Conservation (phyloP, 345 rosid species). For the Aquilaria malaccensis region DNA sequence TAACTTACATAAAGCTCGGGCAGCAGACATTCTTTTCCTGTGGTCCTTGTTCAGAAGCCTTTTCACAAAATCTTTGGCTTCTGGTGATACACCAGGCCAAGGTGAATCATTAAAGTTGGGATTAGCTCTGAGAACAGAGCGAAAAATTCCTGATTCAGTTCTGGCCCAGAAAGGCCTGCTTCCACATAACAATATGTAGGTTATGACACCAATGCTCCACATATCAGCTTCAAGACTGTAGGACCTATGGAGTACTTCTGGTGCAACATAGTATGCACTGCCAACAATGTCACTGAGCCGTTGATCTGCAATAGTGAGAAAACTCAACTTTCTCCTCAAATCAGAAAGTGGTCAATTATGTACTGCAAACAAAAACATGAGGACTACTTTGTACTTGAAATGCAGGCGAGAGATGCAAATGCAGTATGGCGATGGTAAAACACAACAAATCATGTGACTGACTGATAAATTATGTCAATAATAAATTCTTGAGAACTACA, state of each 20-base stretch:
- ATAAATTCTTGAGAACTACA: too few species aligned
- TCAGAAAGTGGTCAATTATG: too few species aligned
- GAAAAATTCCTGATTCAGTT: conserved; percentile 95
- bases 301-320: conserved; percentile 49
- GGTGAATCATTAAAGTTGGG: conserved; percentile 89
- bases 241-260: conserved; percentile 97
- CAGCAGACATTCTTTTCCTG: conserved; percentile 96
- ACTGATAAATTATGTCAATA: too few species aligned
- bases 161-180: conserved; percentile 96
- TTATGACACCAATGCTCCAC: conserved; percentile 97
- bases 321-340: conserved; percentile 18
- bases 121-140: conserved; percentile 87
- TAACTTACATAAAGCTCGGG: conserved; percentile 82
- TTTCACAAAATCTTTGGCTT: conserved; percentile 86
- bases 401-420: too few species aligned
- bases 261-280: conserved; percentile 97
- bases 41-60: conserved; percentile 93
- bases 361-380: too few species aligned
- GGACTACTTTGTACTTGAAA: too few species aligned
- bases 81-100: conserved; percentile 82
- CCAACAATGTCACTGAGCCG: conserved; percentile 97
- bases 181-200: conserved; percentile 91
- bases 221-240: conserved; percentile 90
- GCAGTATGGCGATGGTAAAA: too few species aligned
- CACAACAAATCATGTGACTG: too few species aligned